A percentile compares a stretch with the other conserved stretches of the same genome.
Evolutionary conservation across 2,329 filamentous ascomycete genomes (phyloP).

Genomic region (Alternaria solani): DNA sequence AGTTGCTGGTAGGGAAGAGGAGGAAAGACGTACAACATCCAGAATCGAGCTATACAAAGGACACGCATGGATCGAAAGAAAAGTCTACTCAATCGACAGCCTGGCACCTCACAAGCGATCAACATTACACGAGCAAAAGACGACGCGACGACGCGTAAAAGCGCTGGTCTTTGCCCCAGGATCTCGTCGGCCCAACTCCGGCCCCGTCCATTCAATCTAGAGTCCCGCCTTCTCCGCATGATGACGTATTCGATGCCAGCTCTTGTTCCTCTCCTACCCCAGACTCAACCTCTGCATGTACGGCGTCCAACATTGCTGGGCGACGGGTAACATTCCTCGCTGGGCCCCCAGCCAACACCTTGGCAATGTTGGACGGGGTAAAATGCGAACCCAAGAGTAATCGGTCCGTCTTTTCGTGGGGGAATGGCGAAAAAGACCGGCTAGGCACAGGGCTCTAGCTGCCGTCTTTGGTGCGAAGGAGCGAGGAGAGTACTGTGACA

Average conservation of each 20-base stretch:
- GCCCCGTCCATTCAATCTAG: neutral
- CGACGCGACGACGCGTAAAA: neutral
- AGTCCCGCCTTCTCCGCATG: neutral
- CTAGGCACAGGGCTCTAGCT: neutral
- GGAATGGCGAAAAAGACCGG: neutral
- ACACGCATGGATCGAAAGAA: neutral
- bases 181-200: neutral
- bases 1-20: neutral
- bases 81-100: neutral
- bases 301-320: neutral
- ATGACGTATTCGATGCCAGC: neutral
- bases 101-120: neutral
- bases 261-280: neutral
- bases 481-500: too few species aligned
- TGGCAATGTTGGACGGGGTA: neutral
- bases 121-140: neutral
- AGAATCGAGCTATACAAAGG: neutral
- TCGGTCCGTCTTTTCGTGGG: neutral
- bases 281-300: neutral
- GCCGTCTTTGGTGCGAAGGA: neutral
- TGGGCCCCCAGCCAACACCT: neutral
- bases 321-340: neutral
- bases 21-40: neutral
- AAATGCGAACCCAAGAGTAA: neutral
- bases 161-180: neutral